A percentile compares a stretch with the other conserved stretches of the same genome.
Conservation (phyloP, 2,329 filamentous ascomycete genomes). For the Nannizzia gypsea region DNA sequence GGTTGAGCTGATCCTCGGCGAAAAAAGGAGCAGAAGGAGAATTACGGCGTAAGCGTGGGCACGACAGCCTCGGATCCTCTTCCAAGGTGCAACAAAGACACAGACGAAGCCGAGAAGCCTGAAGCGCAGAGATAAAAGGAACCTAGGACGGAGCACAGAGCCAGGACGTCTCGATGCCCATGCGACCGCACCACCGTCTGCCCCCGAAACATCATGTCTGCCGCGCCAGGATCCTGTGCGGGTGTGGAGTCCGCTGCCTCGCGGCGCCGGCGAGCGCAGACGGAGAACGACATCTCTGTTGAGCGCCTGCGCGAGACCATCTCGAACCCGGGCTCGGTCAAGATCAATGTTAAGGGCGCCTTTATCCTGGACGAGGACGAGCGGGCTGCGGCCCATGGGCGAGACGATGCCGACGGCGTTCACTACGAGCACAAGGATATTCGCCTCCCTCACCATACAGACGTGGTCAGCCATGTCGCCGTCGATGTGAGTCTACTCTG, state of each 20-base stretch:
- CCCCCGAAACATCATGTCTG: conserved; percentile 20
- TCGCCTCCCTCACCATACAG: conserved; percentile 87
- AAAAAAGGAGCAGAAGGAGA: conserved; percentile 32
- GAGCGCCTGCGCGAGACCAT: conserved; percentile 37
- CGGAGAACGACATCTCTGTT: conserved; percentile 18
- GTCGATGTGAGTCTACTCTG: conserved; percentile 60
- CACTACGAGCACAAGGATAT: conserved; percentile 81
- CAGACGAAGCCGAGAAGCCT: neutral
- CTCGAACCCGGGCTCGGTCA: conserved; percentile 55
- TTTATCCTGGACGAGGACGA: conserved; percentile 93
- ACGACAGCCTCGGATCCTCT: conserved; percentile 20
- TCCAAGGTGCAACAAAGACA: neutral
- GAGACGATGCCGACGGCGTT: conserved; percentile 41
- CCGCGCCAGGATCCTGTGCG: conserved; percentile 19
- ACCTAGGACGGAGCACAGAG: neutral
- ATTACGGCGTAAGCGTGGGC: conserved; percentile 36
- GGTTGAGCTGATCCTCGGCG: conserved; percentile 10
- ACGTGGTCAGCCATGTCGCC: conserved; percentile 90
- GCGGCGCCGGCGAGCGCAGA: conserved; percentile 15
- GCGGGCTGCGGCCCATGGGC: conserved; percentile 27
- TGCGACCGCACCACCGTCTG: neutral
- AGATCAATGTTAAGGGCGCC: conserved; percentile 92
- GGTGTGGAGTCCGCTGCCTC: conserved; percentile 15
- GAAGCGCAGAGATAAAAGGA: neutral
- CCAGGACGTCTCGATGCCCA: neutral